Evolutionary conservation across 345 rosid genomes (phyloP).

Genomic region (Hypericum perforatum): DNA sequence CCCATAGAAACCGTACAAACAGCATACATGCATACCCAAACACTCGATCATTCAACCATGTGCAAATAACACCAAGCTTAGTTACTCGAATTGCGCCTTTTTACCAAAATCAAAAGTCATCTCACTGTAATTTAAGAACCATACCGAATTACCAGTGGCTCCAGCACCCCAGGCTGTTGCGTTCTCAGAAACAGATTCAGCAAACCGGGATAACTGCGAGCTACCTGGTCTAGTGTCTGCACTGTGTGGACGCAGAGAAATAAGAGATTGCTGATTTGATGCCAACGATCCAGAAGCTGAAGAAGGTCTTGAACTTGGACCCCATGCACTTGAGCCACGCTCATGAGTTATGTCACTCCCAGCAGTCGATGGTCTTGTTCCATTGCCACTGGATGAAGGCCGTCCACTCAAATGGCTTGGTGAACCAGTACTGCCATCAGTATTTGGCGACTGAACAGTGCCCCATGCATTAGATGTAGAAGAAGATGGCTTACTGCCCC

Average conservation of each 20-base stretch:
- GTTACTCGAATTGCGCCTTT: too few relatives aligned
- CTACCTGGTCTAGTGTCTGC: constrained; percentile 99
- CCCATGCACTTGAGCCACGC: constrained; percentile 47
- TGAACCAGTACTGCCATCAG: constrained; percentile 68
- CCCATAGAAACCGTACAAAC: too few relatives aligned
- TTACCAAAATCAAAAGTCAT: too few relatives aligned
- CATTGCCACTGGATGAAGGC: constrained; percentile 94
- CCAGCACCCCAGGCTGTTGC: constrained; percentile 54
- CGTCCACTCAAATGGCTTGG: constrained; percentile 72
- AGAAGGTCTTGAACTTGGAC: constrained; percentile 82
- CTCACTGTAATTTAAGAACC: constrained; percentile 1
- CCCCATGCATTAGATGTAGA: constrained; percentile 86
- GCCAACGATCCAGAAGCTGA: constrained; percentile 84
- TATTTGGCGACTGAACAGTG: constrained; percentile 47
- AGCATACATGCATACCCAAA: too few relatives aligned
- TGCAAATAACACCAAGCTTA: too few relatives aligned
- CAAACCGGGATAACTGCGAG: constrained; percentile 96
- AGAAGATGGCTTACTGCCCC: constrained; percentile 82
- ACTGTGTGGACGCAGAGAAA: constrained; percentile 81
- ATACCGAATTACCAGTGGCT: constrained; percentile 57
- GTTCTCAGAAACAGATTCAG: constrained; percentile 63
- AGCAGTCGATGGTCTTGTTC: constrained; percentile 88
- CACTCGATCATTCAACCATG: too few relatives aligned
- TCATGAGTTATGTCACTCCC: constrained; percentile 77
- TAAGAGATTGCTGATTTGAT: constrained; percentile 56